Evolutionary conservation across 148 eudicot genomes (phyloP), one percentile per base, ranked within the genome.

Genomic region (Rhododendron griersonianum): DNA sequence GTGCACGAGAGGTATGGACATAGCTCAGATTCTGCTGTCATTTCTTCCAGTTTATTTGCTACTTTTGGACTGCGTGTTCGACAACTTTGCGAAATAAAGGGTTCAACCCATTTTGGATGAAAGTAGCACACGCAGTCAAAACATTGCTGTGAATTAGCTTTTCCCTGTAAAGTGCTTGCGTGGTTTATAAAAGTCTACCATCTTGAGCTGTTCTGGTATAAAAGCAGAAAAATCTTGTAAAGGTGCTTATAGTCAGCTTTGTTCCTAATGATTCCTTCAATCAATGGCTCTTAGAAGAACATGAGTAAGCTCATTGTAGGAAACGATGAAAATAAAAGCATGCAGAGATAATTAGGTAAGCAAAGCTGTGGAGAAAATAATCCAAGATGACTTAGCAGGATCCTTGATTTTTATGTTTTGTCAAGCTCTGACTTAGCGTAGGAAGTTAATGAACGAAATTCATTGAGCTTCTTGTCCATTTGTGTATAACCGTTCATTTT

Each of bases 1-100:
- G 95, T 69, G 90, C 94, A 63, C 86, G 96, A 44, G 98, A 95
- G 95, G 98, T 95, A 88, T 79, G 85, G 76, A 48, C 53, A 50
- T 59, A 48, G 39, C 47, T 78, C 37, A 77, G 53, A 55, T 73
- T 88, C 82, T 85, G 8, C 73, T 30, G 55, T 33, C 16, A 67
- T 4, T 55, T 47, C 53, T 86, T 55, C 25, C 19, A 44, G 41
- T 53, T 67, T 33, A 19, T 63, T 30, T 18, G 44, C 18, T 71
- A 71, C 33, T 67, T 67, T 25, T 67, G 37, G 35, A 67, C 74
- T 2, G 35, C 7, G 74, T 61, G 25, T 67, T 67, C 6, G 33
- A 25, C 37, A 30, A 6, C 39, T 69, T 69, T 69, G 6, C 3
- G 3, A 69, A 69, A 69, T 14, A 13, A 69, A 28, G 37, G 18